Evolutionary conservation across 352 stramenopile species (phyloP), one percentile per base, ranked within the genome.

Genomic region (Pythium graminicola): DNA sequence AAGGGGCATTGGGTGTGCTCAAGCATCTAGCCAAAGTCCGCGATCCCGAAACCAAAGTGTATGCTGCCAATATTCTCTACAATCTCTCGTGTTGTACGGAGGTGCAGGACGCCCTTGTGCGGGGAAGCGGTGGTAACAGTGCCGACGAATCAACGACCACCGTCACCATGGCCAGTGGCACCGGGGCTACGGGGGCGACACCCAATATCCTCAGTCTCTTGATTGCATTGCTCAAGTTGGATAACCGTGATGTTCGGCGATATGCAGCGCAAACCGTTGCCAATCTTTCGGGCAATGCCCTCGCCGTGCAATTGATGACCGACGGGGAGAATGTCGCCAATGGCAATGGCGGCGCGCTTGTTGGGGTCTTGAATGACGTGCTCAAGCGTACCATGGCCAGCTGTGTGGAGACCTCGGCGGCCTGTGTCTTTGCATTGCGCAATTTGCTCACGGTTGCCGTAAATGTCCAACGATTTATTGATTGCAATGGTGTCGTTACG

Each of bases 11-110:
- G 16, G 45, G 57, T 0, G 71, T 94, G 23, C 58, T 94, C 26
- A 83, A 88, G 56, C 70, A 72, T 10, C 63, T 95, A 6, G 69
- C 73, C 26, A 87, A 87, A 46, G 71, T 87, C 10, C 81, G 76
- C 19, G 76, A 92, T 22, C 74, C 77, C 8, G 78, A 92, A 52
- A 93, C 84, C 13, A 89, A 89, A 38, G 67, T 92, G 44, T 92
- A 92, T 58, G 81, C 76, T 1, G 81, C 84, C 33, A 90, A 93
- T 41, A 73, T 83, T 27, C 67, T 94, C 8, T 86, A 83, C 70
- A 94, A 95, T 51, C 48, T 95, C 2, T 81, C 76, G 31, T 89
- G 76, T 40, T 69, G 64, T 43, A 11, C 23, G 13, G 70, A 83
- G 19, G 58, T 79, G 24, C 52, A 60, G 9, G 72, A 84, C 14